Conservation (phyloP, 352 stramenopile species). For the Phytophthora ohioensis region DNA sequence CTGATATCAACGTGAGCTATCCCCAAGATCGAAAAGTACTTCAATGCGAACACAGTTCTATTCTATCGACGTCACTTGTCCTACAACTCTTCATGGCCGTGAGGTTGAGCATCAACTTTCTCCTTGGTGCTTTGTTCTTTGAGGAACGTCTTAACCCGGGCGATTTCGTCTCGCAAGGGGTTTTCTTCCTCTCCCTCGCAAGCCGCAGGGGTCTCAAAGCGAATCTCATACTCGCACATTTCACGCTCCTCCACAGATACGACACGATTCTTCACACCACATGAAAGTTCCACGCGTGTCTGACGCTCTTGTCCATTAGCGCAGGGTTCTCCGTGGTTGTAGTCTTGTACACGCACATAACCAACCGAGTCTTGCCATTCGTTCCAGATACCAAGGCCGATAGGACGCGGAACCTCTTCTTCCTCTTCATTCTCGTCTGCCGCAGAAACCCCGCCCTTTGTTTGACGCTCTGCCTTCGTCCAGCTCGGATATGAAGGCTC, state of each 20-base stretch:
- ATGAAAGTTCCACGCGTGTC: slow-evolving; percentile 80
- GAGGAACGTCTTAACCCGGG: slow-evolving; percentile 15
- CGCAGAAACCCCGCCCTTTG: slow-evolving; percentile 38
- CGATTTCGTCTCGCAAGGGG: slow-evolving; percentile 29
- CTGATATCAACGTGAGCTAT: slow-evolving; percentile 15
- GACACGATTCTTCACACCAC: slow-evolving; percentile 77
- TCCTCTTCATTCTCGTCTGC: slow-evolving; percentile 27
- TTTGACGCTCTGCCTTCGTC: slow-evolving; percentile 56
- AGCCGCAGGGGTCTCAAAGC: slow-evolving; percentile 76
- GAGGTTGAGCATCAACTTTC: neutral
- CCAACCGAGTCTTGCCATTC: slow-evolving; percentile 55
- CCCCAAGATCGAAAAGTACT: neutral
- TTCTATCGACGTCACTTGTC: slow-evolving; percentile 17
- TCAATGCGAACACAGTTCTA: slow-evolving; percentile 26
- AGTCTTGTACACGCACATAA: slow-evolving; percentile 57
- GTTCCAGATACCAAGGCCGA: slow-evolving; percentile 73
- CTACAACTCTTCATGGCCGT: slow-evolving; percentile 43
- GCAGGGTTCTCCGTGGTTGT: slow-evolving; percentile 85
- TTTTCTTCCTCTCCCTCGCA: slow-evolving; percentile 46
- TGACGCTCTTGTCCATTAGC: slow-evolving; percentile 83
- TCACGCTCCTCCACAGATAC: slow-evolving; percentile 90
- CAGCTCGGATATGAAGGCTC: slow-evolving; percentile 68
- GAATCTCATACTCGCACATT: slow-evolving; percentile 92
- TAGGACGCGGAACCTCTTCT: slow-evolving; percentile 40
- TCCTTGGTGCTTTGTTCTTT: neutral